phyloP scores from a whole-genome alignment of 2,329 filamentous ascomycete genomes.

The Talaromyces funiculosus region DNA sequence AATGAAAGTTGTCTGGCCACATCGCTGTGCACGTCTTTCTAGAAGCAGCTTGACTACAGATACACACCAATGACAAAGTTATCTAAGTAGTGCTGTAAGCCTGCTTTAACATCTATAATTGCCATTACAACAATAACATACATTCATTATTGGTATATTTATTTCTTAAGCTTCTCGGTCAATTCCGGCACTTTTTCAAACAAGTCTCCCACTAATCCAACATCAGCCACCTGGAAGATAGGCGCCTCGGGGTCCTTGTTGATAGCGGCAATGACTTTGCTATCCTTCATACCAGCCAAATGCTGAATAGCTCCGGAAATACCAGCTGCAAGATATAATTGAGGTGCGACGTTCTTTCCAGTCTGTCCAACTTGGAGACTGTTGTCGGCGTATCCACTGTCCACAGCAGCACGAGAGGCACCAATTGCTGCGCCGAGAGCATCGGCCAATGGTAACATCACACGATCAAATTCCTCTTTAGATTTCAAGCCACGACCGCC shows the following conservation, averaged over 20 bases:
- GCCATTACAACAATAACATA: background rate
- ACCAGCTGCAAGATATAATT: slow-evolving; percentile 90
- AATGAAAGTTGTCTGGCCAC: background rate
- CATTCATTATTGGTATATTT: slow-evolving; percentile 5
- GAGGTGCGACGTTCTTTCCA: slow-evolving; percentile 94
- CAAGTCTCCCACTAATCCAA: slow-evolving; percentile 88
- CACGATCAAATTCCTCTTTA: slow-evolving; percentile 90
- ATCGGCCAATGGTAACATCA: slow-evolving; percentile 91
- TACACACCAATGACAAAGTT: background rate
- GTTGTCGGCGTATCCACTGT: slow-evolving; percentile 97
- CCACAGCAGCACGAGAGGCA: slow-evolving; percentile 88
- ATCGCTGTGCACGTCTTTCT: too few species aligned
- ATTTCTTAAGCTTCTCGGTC: slow-evolving; percentile 81
- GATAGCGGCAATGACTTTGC: slow-evolving; percentile 97
- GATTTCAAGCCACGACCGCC: slow-evolving; percentile 94
- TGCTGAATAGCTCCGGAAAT: slow-evolving; percentile 98
- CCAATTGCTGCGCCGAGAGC: slow-evolving; percentile 91
- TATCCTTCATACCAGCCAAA: slow-evolving; percentile 98
- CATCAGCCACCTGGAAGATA: slow-evolving; percentile 97
- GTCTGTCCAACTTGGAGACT: slow-evolving; percentile 97
- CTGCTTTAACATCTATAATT: background rate
- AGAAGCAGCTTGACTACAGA: background rate
- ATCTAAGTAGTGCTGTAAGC: background rate
- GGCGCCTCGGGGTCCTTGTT: slow-evolving; percentile 97
- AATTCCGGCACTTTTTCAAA: slow-evolving; percentile 95